Conservation (phyloP, 331 rosid genomes). For the Cucumis variabilis region DNA sequence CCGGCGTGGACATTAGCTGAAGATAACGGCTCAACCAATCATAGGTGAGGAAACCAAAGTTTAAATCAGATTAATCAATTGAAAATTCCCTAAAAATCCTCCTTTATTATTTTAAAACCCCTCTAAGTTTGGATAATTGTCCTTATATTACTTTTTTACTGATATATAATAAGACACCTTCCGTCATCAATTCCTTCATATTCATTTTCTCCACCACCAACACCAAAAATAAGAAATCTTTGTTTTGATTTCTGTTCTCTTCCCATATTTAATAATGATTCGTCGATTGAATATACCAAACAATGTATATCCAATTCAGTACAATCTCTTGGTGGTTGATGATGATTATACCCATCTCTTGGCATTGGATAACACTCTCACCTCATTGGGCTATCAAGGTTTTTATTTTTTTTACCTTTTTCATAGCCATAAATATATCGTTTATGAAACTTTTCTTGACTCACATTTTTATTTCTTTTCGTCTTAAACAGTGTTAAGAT, state of each 20-base stretch:
- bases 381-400: background rate
- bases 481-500: background rate
- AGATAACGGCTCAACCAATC: no score
- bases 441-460: background rate
- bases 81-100: no score
- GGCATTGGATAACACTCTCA: background rate
- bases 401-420: background rate
- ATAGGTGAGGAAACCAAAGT: no score
- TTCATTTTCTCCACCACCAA: background rate
- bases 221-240: no score
- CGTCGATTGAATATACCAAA: background rate
- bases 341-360: background rate
- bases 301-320: fast-evolving
- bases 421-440: background rate
- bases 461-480: background rate
- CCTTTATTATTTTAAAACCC: no score
- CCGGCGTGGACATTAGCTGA: no score
- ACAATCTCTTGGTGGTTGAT: background rate
- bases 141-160: no score
- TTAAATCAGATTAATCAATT: no score
- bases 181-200: no score
- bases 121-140: no score
- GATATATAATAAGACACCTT: no score
- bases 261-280: background rate
- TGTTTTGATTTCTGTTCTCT: background rate